Evolutionary conservation across 1,284 basidiomycete genomes (phyloP).

Genomic region (Puccinia polysora): DNA sequence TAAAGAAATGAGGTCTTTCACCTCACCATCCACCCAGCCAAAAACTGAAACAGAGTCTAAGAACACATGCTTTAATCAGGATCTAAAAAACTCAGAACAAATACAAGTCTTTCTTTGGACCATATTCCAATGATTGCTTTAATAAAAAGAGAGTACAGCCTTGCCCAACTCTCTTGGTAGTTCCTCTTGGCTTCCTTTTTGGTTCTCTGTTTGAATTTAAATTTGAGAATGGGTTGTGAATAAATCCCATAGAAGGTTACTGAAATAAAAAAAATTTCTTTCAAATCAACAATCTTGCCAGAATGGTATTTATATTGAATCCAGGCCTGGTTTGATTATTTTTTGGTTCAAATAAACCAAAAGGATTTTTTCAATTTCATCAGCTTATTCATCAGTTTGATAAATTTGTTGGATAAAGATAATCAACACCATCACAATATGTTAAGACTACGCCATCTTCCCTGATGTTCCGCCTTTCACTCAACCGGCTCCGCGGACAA

Average conservation of each 20-base stretch:
- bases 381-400: constrained; percentile 57
- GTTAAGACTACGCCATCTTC: no score
- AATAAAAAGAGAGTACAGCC: constrained; percentile 47
- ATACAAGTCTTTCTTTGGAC: no score
- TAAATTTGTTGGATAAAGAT: constrained; percentile 50
- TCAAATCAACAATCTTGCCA: constrained; percentile 56
- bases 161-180: constrained; percentile 25
- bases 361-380: constrained; percentile 57
- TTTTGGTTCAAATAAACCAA: constrained; percentile 60
- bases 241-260: constrained; percentile 50
- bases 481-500: no score
- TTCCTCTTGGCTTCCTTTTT: constrained; percentile 55
- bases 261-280: constrained; percentile 54
- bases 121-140: constrained; percentile 52
- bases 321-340: constrained; percentile 62
- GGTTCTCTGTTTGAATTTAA: constrained; percentile 48
- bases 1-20: constrained; percentile 51
- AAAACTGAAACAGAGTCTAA: not conserved
- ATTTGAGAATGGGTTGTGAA: constrained; percentile 45
- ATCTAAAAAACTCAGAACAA: no score
- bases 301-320: constrained; percentile 57
- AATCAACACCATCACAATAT: not conserved
- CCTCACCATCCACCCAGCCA: not conserved
- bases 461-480: no score
- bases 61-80: not conserved